Evolutionary conservation across 2,329 filamentous ascomycete genomes (phyloP).

Genomic region (Neurospora crassa): DNA sequence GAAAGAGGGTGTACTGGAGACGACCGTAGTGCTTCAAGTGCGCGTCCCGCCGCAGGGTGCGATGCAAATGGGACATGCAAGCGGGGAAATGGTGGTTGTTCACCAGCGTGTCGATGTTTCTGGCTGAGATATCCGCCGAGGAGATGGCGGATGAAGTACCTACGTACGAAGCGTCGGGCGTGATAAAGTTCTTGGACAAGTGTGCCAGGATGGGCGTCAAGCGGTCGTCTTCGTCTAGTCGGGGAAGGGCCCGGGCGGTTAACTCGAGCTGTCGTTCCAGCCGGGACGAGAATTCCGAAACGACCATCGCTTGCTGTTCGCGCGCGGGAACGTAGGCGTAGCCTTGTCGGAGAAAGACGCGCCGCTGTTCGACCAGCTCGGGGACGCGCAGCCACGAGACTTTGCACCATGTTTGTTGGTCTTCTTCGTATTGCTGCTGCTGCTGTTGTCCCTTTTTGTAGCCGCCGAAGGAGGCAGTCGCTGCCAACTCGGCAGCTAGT

Average conservation of each 20-base stretch:
- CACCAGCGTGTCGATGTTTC: slow-evolving; percentile 63
- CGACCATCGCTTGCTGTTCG: slow-evolving; percentile 82
- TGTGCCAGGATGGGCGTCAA: slow-evolving; percentile 60
- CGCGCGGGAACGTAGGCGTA: slow-evolving; percentile 85
- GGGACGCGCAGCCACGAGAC: slow-evolving; percentile 92
- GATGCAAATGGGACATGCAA: slow-evolving; percentile 90
- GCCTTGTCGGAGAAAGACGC: slow-evolving; percentile 67
- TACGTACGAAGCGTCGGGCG: slow-evolving; percentile 75
- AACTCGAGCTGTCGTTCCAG: slow-evolving; percentile 80
- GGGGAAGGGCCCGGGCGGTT: slow-evolving; percentile 81
- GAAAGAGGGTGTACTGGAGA: slow-evolving; percentile 89
- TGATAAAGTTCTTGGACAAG: slow-evolving; percentile 91
- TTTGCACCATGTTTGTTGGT: slow-evolving; percentile 90
- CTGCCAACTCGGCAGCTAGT: slow-evolving; percentile 51
- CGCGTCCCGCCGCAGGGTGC: slow-evolving; percentile 72
- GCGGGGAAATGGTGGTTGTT: slow-evolving; percentile 69
- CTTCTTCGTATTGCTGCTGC: slow-evolving; percentile 28
- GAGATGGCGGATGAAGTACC: slow-evolving; percentile 53
- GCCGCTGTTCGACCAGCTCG: slow-evolving; percentile 72
- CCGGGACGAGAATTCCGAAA: slow-evolving; percentile 72
- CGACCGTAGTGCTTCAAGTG: slow-evolving; percentile 92
- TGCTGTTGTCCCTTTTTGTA: slow-evolving; percentile 24
- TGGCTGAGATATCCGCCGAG: slow-evolving; percentile 66
- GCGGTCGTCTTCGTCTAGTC: slow-evolving; percentile 92
- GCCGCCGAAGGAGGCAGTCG: slow-evolving; percentile 29